Conservation (phyloP, 1,139 yeast species). For the Pichia sp. region DNA sequence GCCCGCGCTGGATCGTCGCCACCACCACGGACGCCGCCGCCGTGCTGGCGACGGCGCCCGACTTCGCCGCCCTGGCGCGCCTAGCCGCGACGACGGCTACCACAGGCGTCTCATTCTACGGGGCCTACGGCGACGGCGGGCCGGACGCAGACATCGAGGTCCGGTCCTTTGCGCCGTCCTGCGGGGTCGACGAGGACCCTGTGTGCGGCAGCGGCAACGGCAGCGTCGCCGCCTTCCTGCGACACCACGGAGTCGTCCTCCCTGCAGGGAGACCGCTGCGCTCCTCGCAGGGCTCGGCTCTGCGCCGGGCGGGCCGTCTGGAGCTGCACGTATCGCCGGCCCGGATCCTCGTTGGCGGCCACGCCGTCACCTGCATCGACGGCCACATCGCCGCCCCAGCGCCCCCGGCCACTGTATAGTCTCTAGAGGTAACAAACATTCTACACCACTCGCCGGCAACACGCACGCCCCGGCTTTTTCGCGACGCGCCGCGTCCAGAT, state of each 20-base stretch:
- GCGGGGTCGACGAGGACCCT: constrained; percentile 43
- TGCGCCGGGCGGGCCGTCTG: constrained; percentile 9
- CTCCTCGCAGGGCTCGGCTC: constrained; percentile 7
- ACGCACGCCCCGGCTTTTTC: too few species aligned
- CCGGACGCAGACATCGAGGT: constrained; percentile 24
- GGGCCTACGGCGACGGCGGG: constrained; percentile 28
- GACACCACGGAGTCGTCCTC: background rate
- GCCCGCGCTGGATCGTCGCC: constrained; percentile 42
- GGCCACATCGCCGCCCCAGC: constrained; percentile 1
- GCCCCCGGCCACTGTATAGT: too few species aligned
- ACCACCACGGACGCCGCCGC: constrained; percentile 32
- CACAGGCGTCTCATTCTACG: constrained; percentile 39
- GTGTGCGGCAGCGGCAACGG: constrained; percentile 52
- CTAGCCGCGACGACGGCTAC: constrained; percentile 27
- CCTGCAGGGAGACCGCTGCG: background rate
- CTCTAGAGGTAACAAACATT: too few species aligned
- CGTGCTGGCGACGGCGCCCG: constrained; percentile 34
- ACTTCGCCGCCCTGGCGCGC: constrained; percentile 28
- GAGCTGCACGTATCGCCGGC: background rate
- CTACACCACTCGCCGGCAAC: too few species aligned
- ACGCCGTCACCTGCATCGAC: constrained; percentile 13
- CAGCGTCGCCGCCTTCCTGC: constrained; percentile 12
- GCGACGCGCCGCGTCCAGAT: too few species aligned
- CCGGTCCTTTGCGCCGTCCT: constrained; percentile 38
- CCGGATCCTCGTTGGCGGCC: constrained; percentile 11